Conservation (phyloP, 2,329 filamentous ascomycete species). For the Byssochlamys sp. region DNA sequence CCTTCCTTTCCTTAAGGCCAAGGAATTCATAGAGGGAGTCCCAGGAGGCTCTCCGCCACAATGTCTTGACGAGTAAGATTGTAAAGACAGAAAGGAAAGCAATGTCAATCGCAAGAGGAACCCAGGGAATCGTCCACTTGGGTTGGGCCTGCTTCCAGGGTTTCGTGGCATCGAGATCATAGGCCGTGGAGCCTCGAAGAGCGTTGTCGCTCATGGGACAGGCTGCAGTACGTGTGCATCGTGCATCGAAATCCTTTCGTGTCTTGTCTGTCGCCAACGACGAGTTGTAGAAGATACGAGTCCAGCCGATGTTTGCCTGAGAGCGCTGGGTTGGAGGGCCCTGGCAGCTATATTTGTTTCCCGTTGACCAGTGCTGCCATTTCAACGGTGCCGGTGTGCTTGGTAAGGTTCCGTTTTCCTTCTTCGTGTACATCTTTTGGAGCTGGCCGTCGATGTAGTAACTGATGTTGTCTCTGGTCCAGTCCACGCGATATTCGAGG, state of each 20-base stretch:
- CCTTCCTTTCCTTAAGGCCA: constrained; percentile 2
- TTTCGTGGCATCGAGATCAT: constrained; percentile 12
- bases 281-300: constrained; percentile 42
- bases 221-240: constrained; percentile 21
- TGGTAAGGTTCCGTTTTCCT: constrained; percentile 25
- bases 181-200: constrained; percentile 24
- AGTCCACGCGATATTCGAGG: constrained; percentile 41
- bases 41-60: constrained; percentile 7
- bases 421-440: constrained; percentile 23
- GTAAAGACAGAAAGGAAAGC: constrained; percentile 1
- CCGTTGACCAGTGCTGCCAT: constrained; percentile 42
- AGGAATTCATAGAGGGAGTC: constrained; percentile 4
- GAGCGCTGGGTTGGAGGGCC: constrained; percentile 35
- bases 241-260: constrained; percentile 15
- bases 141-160: constrained; percentile 22
- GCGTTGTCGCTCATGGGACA: constrained; percentile 27
- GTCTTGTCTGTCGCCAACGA: constrained; percentile 29
- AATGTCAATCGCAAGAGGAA: background rate
- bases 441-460: constrained; percentile 35
- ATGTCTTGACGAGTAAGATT: constrained; percentile 5
- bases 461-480: constrained; percentile 34
- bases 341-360: constrained; percentile 35
- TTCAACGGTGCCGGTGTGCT: constrained; percentile 34
- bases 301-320: constrained; percentile 36
- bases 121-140: constrained; percentile 3